Conservation (phyloP, 2,329 filamentous ascomycete species). For the Gliomastix tumulicola region DNA sequence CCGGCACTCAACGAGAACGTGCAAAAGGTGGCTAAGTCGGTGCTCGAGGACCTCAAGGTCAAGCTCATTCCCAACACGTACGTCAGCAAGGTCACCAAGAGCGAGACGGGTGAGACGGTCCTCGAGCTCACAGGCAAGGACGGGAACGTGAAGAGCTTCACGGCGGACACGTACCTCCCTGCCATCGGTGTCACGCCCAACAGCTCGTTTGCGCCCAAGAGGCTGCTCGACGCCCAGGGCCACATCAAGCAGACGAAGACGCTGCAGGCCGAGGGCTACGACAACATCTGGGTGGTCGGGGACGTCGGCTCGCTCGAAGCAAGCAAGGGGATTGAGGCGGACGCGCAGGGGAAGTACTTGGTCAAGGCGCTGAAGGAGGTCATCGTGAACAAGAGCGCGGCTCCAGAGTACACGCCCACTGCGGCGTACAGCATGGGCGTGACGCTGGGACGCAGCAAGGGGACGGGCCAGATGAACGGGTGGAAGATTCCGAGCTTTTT, state of each 20-base stretch:
- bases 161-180: slow-evolving; percentile 37
- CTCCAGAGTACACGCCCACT: slow-evolving; percentile 19
- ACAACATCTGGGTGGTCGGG: slow-evolving; percentile 36
- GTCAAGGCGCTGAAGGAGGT: slow-evolving; percentile 24
- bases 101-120: slow-evolving; percentile 15
- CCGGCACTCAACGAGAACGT: slow-evolving; percentile 22
- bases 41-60: slow-evolving; percentile 36
- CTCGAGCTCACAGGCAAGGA: slow-evolving; percentile 22
- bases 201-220: slow-evolving; percentile 30
- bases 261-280: slow-evolving; percentile 24
- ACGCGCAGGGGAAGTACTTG: slow-evolving; percentile 23
- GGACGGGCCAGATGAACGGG: slow-evolving; percentile 26
- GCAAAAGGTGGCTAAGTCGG: slow-evolving; percentile 25
- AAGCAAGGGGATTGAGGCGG: slow-evolving; percentile 19
- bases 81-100: slow-evolving; percentile 18
- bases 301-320: slow-evolving; percentile 34
- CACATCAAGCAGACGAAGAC: slow-evolving; percentile 27
- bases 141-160: slow-evolving; percentile 27
- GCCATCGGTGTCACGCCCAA: slow-evolving; percentile 38
- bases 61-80: slow-evolving; percentile 29
- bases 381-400: slow-evolving; percentile 15
- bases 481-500: slow-evolving; percentile 29
- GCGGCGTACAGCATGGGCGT: slow-evolving; percentile 23
- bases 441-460: slow-evolving; percentile 30
- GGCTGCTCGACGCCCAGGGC: slow-evolving; percentile 23